phyloP scores from a whole-genome alignment of 129 eudicot genomes.

The carrot (Daucus carota) region DNA sequence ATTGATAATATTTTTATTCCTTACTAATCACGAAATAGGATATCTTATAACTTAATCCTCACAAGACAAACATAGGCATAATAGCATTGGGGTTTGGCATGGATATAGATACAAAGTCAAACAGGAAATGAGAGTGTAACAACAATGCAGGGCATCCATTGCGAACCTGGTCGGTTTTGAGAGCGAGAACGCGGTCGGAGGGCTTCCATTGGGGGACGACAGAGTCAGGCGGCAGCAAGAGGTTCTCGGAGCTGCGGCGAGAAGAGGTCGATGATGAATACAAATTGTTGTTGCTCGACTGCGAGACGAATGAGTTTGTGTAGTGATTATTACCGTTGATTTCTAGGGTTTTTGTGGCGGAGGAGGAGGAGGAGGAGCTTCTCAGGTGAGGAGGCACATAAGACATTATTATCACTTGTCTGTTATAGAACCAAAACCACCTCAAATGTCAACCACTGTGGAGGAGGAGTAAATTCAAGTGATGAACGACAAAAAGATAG shows the following conservation, averaged over 20 bases:
- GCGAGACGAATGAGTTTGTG: slow-evolving; percentile 18
- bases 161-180: slow-evolving; percentile 63
- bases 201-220: slow-evolving; percentile 70
- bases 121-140: no score
- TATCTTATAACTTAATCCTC: no score
- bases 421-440: no score
- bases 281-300: slow-evolving; percentile 22
- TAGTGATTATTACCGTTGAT: slow-evolving; percentile 23
- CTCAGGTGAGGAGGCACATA: slow-evolving; percentile 89
- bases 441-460: not conserved
- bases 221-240: slow-evolving; percentile 39
- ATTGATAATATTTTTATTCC: no score
- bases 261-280: slow-evolving; percentile 35
- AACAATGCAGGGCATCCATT: no score
- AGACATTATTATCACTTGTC: slow-evolving; percentile 28
- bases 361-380: slow-evolving; percentile 38
- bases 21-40: no score
- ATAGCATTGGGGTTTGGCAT: no score
- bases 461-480: not conserved
- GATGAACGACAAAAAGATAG: no score
- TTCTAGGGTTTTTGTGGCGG: slow-evolving; percentile 27
- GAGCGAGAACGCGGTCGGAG: slow-evolving; percentile 69
- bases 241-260: slow-evolving; percentile 50
- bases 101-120: no score
- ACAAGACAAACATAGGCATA: no score